Evolutionary conservation across 2,329 filamentous ascomycete species (phyloP), one percentile per base, ranked within the genome.

Genomic region (Aspergillus sp.): DNA sequence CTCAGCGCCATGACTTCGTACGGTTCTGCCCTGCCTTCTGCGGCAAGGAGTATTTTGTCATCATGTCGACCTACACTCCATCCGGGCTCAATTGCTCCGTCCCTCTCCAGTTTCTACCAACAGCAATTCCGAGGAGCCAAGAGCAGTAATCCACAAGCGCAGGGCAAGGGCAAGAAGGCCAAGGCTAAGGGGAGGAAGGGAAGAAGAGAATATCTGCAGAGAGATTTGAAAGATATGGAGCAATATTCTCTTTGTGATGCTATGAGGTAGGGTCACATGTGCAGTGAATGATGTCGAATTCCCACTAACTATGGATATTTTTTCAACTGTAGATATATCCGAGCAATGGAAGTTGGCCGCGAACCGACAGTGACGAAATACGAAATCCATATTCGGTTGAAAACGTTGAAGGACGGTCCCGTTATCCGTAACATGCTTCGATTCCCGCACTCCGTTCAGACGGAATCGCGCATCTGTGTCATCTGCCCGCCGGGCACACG

Each of bases 211-310:
- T 89, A 82, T 64, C 77, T 81, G 53, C 74, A 77, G 48, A 76
- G 77, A 52, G 74, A 82, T 52, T 66, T 91, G 53, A 78, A 78
- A 52, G 73, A 81, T 53, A 78, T 81, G 39, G 76, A 88, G 33
- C 83, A 86, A 60, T 95, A 85, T 62, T 80, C 88, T 1, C 76
- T 98, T 30, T 85, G 88, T 56, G 93, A 98, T 73, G 94, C 93
- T 10, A 93, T 98, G 81, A 81, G 90, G 88, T 71, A 63, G 43
- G 41, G 30, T 44, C 34, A 19, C 19, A 19, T 47, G 38, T 26
- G 41, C 5, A 39, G 26, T 9, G 19, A 9, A 8, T 12, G 9
- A 26, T 39, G 8, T 26, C 36, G 19, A 26, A 19, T 51, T 51
- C 41, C 47, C 44, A 56, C 51, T 46, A 29, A 41, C 8, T 19